These are phyloP conservation scores for Halocafeteria seosinensis DNA, from an alignment of 108 stramenopile genomes.

Conservation along the genomic window DNA sequence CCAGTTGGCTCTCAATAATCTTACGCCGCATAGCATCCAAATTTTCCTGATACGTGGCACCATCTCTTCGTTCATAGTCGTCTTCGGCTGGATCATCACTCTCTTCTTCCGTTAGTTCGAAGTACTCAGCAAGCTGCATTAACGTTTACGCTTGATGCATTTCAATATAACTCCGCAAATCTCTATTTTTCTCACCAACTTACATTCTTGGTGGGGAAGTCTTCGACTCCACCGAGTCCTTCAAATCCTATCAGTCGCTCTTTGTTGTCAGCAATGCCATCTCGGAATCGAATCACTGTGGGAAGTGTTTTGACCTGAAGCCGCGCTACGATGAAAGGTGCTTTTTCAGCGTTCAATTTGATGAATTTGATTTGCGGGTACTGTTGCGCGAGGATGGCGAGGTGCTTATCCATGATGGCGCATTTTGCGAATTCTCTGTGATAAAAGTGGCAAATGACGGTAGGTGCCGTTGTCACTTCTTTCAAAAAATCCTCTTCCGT, in stretches of 20 bases:
- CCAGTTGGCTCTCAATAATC: too few relatives aligned
- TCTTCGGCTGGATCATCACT: too few relatives aligned
- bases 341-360: constrained; percentile 74
- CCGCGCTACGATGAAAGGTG: constrained; percentile 85
- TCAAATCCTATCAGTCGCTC: constrained; percentile 25
- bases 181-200: too few relatives aligned
- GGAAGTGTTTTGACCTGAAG: constrained; percentile 54
- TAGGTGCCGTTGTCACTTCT: constrained; percentile 54
- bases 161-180: too few relatives aligned
- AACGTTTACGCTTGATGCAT: too few relatives aligned
- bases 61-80: too few relatives aligned
- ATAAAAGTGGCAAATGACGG: constrained; percentile 72
- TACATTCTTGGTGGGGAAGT: neutral
- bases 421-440: constrained; percentile 83
- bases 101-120: too few relatives aligned
- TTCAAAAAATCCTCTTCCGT: constrained; percentile 79
- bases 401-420: constrained; percentile 68
- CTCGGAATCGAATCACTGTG: constrained; percentile 49
- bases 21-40: too few relatives aligned
- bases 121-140: too few relatives aligned
- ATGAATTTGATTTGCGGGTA: constrained; percentile 31
- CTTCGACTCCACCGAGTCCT: neutral
- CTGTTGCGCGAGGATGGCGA: neutral
- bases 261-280: constrained; percentile 37
- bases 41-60: too few relatives aligned